Percentiles rank a stretch among this genome's conserved stretches.
phyloP scores from a whole-genome alignment of 2,329 filamentous ascomycete species.

The Aspergillus aculeatus region DNA sequence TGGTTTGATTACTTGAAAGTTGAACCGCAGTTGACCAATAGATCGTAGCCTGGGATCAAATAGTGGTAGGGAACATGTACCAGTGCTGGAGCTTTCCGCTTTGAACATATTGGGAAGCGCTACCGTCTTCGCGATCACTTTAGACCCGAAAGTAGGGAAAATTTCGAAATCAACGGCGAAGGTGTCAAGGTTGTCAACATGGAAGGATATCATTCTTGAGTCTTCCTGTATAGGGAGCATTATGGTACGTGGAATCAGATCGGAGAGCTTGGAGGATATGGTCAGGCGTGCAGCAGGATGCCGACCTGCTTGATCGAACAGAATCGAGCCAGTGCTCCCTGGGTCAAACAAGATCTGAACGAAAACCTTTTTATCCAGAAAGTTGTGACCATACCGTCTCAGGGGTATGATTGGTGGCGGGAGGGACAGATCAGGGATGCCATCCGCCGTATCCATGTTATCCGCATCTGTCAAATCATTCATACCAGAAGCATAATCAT shows the following conservation, averaged over 20 bases:
- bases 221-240: slow-evolving; percentile 96
- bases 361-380: slow-evolving; percentile 95
- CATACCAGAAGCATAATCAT: slow-evolving; percentile 26
- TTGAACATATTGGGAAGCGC: slow-evolving; percentile 85
- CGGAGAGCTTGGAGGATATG: slow-evolving; percentile 93
- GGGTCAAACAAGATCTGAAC: slow-evolving; percentile 89
- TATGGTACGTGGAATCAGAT: slow-evolving; percentile 93
- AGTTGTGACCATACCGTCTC: slow-evolving; percentile 94
- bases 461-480: slow-evolving; percentile 51
- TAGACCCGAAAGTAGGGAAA: slow-evolving; percentile 94
- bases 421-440: slow-evolving; percentile 86
- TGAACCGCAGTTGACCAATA: slow-evolving; percentile 92
- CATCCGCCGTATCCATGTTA: slow-evolving; percentile 71
- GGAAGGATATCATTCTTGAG: slow-evolving; percentile 88
- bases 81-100: slow-evolving; percentile 70
- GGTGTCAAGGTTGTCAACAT: slow-evolving; percentile 87
- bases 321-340: slow-evolving; percentile 64
- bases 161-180: slow-evolving; percentile 98
- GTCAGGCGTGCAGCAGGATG: slow-evolving; percentile 93
- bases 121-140: slow-evolving; percentile 94
- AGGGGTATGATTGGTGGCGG: slow-evolving; percentile 95
- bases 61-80: slow-evolving; percentile 78
- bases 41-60: slow-evolving; percentile 89
- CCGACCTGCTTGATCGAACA: slow-evolving; percentile 97
- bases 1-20: slow-evolving; percentile 93